Evolutionary conservation across 1,284 basidiomycete genomes (phyloP), one percentile per base, ranked within the genome.

Genomic region (Cerioporus squamosus): DNA sequence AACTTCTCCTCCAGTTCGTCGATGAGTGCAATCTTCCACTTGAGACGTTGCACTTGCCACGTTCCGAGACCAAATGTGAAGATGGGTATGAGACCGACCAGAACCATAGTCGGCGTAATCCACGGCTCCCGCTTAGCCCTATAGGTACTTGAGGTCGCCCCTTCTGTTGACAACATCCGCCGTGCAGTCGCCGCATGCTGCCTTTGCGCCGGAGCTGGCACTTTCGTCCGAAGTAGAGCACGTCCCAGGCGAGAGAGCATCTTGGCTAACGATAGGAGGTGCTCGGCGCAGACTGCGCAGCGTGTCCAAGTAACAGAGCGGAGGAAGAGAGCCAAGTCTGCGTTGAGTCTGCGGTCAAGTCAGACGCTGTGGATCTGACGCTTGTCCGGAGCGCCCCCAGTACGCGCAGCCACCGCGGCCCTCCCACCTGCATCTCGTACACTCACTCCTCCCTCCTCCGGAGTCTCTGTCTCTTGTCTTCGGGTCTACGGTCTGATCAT

Each of bases 21-120:
- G 64, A 99, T 98, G 59, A 99, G 81, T 51, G 86, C 84, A 31
- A 98, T 80, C 75, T 99, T 99, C 97, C 97, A 99, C 71, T 94
- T 86, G 44, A 99, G 81, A 42, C 97, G 84, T 68, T 94, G 84
- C 38, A 93, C 77, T 71, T 99, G 97, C 97, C 97, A 99, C 36
- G 90, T 88, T 20, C 97, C 97, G 58, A 99, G 80, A n/a, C 82
- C 90, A 65, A 96, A 94, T 0, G 95, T 95, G 67, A 97, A 87
- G 61, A 98, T 77, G 0, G 97, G 97, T 60, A 98, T 92, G 65
- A 92, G 82, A 23, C 92, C 93, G 51, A 97, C 80, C 12, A 97
- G 75, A 18, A 95, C 63, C 72, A 94, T 88, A 5, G 89, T 88
- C 3, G 93, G 90, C 42, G 78, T 90, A 26, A 89, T 71, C 77